Evolutionary conservation across 2,329 filamentous ascomycete species (phyloP).

Genomic region (Zymoseptoria pseudotritici): DNA sequence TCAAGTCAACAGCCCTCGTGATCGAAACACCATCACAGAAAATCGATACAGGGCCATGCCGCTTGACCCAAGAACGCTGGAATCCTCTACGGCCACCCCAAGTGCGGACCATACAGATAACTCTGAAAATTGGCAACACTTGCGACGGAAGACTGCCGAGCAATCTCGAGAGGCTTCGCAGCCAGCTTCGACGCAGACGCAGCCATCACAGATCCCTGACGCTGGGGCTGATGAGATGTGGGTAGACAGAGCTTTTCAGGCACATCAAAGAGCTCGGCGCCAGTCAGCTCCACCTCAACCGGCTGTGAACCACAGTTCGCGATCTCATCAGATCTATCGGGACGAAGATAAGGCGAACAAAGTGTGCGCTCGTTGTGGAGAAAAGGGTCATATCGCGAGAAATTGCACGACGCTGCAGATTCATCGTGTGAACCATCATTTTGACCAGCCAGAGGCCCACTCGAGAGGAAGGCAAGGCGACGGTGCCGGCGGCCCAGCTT

Average conservation of each 20-base stretch:
- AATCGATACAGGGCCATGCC: constrained; percentile 17
- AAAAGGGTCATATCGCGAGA: constrained; percentile 10
- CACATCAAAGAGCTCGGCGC: constrained; percentile 1
- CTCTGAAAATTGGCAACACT: constrained; percentile 21
- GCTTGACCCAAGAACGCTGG: constrained; percentile 13
- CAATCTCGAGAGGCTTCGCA: constrained; percentile 2
- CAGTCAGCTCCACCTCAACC: background rate
- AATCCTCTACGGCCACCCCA: background rate
- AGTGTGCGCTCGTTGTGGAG: constrained; percentile 11
- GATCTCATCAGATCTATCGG: background rate
- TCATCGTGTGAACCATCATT: background rate
- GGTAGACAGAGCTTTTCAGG: background rate
- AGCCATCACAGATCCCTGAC: background rate
- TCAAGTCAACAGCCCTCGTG: background rate
- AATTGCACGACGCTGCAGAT: constrained; percentile 2
- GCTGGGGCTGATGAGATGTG: background rate
- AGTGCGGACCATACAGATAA: constrained; percentile 9
- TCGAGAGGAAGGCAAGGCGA: background rate
- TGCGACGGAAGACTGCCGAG: constrained; percentile 12
- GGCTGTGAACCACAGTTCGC: background rate
- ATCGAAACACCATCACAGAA: constrained; percentile 1
- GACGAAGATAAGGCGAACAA: constrained; percentile 1
- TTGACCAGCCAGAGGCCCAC: background rate
- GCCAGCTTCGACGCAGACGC: background rate
- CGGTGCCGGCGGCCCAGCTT: too few relatives aligned